Conservation (phyloP, 257 asterid genomes). For the Solanum arcanum region DNA sequence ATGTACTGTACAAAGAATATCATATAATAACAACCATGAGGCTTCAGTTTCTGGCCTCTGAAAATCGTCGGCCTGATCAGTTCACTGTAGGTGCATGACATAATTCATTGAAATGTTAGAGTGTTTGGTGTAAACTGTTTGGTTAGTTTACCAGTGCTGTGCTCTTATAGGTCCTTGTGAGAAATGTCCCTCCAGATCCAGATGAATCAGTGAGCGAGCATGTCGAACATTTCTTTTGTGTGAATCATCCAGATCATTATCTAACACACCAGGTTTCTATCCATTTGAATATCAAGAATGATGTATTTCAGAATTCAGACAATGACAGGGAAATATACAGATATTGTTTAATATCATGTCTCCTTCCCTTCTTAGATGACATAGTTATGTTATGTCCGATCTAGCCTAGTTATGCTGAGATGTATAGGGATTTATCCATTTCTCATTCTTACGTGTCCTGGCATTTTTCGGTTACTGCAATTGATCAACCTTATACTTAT, state of each 20-base stretch:
- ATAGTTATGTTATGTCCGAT: neutral
- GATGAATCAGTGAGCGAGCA: slow-evolving; percentile 90
- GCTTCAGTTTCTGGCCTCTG: slow-evolving; percentile 83
- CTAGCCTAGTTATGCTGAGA: neutral
- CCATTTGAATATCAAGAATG: neutral
- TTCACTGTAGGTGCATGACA: slow-evolving; percentile 53
- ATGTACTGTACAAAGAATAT: slow-evolving; percentile 70
- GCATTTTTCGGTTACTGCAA: neutral
- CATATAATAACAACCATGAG: slow-evolving; percentile 53
- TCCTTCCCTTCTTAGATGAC: neutral
- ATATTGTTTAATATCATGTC: neutral
- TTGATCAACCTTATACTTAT: neutral
- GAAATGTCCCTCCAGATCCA: slow-evolving; percentile 87
- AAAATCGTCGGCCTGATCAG: slow-evolving; percentile 75
- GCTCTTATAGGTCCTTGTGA: slow-evolving; percentile 68
- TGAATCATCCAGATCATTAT: slow-evolving; percentile 75
- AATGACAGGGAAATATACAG: neutral
- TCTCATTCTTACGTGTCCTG: neutral
- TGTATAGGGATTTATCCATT: neutral
- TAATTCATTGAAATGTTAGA: neutral
- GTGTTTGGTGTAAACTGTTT: neutral
- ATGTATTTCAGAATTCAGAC: neutral
- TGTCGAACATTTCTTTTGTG: slow-evolving; percentile 92
- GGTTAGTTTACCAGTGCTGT: neutral
- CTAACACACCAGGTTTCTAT: slow-evolving; percentile 58